Percentiles rank a stretch among this genome's conserved stretches.
Evolutionary conservation across 441 rosid species (phyloP).

Genomic region (Aleurites moluccanus): DNA sequence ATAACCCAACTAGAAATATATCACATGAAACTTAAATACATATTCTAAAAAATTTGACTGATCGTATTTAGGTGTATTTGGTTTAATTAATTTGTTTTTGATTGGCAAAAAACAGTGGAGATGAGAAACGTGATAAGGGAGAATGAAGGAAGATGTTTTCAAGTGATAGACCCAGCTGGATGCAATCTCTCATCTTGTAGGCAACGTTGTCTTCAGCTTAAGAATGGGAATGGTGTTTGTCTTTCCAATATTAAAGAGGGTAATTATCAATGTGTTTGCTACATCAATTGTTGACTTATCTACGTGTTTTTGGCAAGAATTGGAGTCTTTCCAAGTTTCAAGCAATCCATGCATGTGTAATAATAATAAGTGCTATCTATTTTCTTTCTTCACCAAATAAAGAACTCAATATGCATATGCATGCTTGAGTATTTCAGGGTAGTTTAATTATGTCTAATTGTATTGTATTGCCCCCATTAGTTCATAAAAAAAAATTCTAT

Average conservation of each 20-base stretch:
- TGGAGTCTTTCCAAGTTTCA: neutral
- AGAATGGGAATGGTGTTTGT: slow-evolving; percentile 43
- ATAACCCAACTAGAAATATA: too few species aligned
- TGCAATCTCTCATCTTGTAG: slow-evolving; percentile 35
- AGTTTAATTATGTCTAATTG: too few species aligned
- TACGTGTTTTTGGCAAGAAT: neutral
- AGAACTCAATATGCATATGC: too few species aligned
- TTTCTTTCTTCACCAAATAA: too few species aligned
- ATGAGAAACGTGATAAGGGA: slow-evolving; percentile 7
- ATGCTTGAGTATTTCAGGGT: too few species aligned
- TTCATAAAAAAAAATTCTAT: too few species aligned
- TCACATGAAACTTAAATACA: too few species aligned
- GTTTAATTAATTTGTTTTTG: neutral
- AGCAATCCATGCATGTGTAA: neutral
- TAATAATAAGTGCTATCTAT: too few species aligned
- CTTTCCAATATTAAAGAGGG: slow-evolving; percentile 30
- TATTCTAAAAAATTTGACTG: too few species aligned
- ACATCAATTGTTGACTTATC: slow-evolving; percentile 22
- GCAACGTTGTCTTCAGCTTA: slow-evolving; percentile 33
- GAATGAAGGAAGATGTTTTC: slow-evolving; percentile 30
- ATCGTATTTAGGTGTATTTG: too few species aligned
- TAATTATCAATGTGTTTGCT: slow-evolving; percentile 38
- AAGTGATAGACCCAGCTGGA: slow-evolving; percentile 34
- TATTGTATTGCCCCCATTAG: too few species aligned
- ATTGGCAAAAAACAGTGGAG: slow-evolving; percentile 17